Evolutionary conservation across 1,139 yeast species (phyloP).

Genomic region (Yamadazyma conglobata): DNA sequence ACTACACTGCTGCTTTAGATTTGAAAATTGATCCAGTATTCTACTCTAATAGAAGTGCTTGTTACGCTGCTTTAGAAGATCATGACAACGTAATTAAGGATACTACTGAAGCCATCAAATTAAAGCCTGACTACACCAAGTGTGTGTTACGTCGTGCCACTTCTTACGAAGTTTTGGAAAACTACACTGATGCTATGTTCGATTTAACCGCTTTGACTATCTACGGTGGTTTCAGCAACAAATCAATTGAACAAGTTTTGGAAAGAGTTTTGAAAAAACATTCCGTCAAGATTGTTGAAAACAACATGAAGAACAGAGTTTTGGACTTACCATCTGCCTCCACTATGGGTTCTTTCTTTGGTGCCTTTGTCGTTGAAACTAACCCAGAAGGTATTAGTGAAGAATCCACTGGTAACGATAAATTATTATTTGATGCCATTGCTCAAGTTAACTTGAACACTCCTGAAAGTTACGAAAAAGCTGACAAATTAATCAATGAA

Average conservation of each 20-base stretch:
- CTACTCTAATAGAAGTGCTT: conserved; percentile 93
- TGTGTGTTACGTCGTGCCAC: conserved; percentile 77
- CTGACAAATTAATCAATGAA: conserved; percentile 64
- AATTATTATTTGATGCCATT: conserved; percentile 66
- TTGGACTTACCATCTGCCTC: conserved; percentile 80
- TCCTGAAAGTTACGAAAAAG: conserved; percentile 68
- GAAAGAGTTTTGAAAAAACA: conserved; percentile 84
- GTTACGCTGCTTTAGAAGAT: conserved; percentile 78
- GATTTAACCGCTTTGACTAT: conserved; percentile 85
- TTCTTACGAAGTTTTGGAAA: conserved; percentile 79
- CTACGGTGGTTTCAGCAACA: conserved; percentile 75
- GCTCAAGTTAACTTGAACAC: conserved; percentile 61
- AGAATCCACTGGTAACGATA: conserved; percentile 52
- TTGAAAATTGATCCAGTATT: conserved; percentile 80
- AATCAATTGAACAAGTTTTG: conserved; percentile 72
- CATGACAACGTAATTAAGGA: conserved; percentile 83
- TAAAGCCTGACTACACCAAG: conserved; percentile 88
- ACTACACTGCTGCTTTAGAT: conserved; percentile 72
- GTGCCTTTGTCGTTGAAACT: conserved; percentile 55
- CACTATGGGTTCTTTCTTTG: conserved; percentile 80
- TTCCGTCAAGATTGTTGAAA: conserved; percentile 64
- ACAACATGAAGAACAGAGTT: conserved; percentile 48
- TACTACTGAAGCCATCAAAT: conserved; percentile 77
- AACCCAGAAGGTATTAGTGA: conserved; percentile 50
- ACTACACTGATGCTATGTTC: conserved; percentile 80